Evolutionary conservation across 1,284 basidiomycete species (phyloP), one percentile per base, ranked within the genome.

Genomic region (Leccinum fuscescens): DNA sequence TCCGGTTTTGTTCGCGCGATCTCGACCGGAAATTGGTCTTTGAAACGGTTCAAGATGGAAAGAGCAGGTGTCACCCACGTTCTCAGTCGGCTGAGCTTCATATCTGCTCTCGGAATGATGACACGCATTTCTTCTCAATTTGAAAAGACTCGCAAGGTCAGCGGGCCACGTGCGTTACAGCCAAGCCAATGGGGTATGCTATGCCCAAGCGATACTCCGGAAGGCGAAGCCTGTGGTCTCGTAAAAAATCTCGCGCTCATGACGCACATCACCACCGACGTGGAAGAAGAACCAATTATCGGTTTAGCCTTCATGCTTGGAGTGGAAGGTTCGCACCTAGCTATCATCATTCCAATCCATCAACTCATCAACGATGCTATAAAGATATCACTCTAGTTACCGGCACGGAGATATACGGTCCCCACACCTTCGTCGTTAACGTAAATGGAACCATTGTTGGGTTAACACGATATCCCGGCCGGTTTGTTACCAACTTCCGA

Each of bases 31-130:
- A 99, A 99, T 72, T 99, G 97, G 97, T 95, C 93, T 24, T 80
- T 99, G 59, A 99, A 99, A 77, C 93, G 97, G 62, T 99, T 99
- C 86, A 98, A 97, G 81, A 99, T 99, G 94, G 97, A 99, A 74
- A 88, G 98, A 48, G 97, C 97, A 0, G 97, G 97, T 59, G 95
- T 99, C 56, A 99, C 97, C 4, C 97, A 99, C 74, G 98, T 99
- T 61, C 85, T 99, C 29, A 96, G 92, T 70, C 88, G 98, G 31
- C 79, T 99, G 53, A 93, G 89, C 67, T 99, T 96, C 82, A 98
- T 99, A 73, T 93, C 95, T 59, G 98, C 97, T 1, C 82, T 99
- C 20, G 97, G 98, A 37, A 99, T 99, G 97, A 99, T 99, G 98
- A 99, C 97, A 8, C 89, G 97, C 52, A 99, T 99, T 66, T 92